Percentiles rank a stretch among this genome's conserved stretches.
Evolutionary conservation across 1,284 basidiomycete species (phyloP).

Genomic region (Fomitiporia mediterranea): DNA sequence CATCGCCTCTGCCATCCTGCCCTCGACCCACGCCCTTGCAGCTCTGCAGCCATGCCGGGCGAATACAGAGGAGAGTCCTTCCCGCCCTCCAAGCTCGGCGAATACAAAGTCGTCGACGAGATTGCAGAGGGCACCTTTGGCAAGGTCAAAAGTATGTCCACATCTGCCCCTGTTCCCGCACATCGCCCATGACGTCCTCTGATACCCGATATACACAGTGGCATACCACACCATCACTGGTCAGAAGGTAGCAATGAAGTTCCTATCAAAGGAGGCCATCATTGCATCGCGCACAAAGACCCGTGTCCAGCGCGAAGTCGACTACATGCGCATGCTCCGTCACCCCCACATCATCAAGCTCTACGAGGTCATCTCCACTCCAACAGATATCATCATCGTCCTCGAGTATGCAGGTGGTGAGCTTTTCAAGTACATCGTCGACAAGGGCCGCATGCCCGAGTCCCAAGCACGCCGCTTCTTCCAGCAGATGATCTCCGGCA

Average conservation of each 20-base stretch:
- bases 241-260: conserved; percentile 96
- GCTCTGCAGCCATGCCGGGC: conserved; percentile 13
- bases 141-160: conserved; percentile 89
- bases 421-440: conserved; percentile 94
- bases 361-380: conserved; percentile 95
- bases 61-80: conserved; percentile 7
- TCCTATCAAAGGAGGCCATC: conserved; percentile 93
- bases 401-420: conserved; percentile 92
- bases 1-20: conserved; percentile 9
- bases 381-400: conserved; percentile 93
- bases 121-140: conserved; percentile 93
- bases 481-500: conserved; percentile 93
- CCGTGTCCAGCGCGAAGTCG: conserved; percentile 91
- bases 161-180: conserved; percentile 14
- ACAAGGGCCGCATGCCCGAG: conserved; percentile 84
- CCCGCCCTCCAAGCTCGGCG: conserved; percentile 66
- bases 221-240: conserved; percentile 93
- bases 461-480: conserved; percentile 85
- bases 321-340: conserved; percentile 87
- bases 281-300: conserved; percentile 88
- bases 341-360: conserved; percentile 97
- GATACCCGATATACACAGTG: conserved; percentile 52
- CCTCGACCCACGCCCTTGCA: neutral
- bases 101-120: conserved; percentile 71
- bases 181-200: conserved; percentile 18